phyloP scores from a whole-genome alignment of 2,329 filamentous ascomycete genomes.

The Tricladium varicosporioides region DNA sequence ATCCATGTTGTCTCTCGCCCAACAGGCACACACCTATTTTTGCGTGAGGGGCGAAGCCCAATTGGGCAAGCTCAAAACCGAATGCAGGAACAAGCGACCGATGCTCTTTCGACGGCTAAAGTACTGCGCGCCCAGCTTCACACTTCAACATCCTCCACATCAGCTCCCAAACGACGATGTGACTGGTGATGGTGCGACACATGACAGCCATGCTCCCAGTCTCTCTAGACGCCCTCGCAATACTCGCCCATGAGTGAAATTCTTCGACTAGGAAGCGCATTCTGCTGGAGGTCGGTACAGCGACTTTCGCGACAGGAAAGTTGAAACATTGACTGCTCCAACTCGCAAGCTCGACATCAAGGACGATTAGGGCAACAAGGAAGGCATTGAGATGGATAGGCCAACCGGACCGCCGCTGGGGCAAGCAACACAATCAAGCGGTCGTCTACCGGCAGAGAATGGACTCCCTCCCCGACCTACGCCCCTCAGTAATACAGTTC shows the following conservation, averaged over 20 bases:
- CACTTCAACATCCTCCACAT: background rate
- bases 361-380: conserved; percentile 8
- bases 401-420: conserved; percentile 33
- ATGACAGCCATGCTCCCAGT: conserved; percentile 4
- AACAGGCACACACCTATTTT: background rate
- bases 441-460: conserved; percentile 41
- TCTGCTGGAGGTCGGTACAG: conserved; percentile 1
- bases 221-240: background rate
- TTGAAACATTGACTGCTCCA: conserved; percentile 28
- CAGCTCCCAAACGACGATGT: background rate
- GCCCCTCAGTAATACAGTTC: conserved; percentile 32
- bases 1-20: background rate
- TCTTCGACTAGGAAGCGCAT: background rate
- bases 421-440: conserved; percentile 35
- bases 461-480: conserved; percentile 33
- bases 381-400: conserved; percentile 31
- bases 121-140: background rate
- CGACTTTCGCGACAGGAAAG: conserved; percentile 13
- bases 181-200: conserved; percentile 7
- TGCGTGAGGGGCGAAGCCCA: background rate
- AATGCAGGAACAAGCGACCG: conserved; percentile 6
- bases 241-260: background rate
- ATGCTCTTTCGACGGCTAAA: background rate
- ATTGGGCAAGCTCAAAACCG: background rate
- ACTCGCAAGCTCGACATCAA: conserved; percentile 19